Base-by-base conservation (phyloP, 257 asterid genomes). In the Osmanthus fragrans region DNA sequence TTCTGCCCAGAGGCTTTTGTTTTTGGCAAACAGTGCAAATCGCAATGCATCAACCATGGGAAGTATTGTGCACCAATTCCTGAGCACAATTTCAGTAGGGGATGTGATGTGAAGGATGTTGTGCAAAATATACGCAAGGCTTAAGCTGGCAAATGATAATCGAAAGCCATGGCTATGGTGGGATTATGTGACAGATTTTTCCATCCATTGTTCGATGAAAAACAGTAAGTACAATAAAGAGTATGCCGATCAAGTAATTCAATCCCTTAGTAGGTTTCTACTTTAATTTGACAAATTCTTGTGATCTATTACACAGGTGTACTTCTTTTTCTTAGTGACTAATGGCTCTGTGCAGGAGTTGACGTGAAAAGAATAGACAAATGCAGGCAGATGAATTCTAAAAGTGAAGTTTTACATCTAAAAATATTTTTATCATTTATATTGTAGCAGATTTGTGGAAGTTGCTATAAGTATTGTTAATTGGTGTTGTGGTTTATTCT, bases 91-190 rank as follows among this genome's bases (percentile, higher is more conserved):
- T 32, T 32, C 33, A 32, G 33, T 32, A 32, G 33, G 33, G 33
- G 33, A 32, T 32, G 2, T 2, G 3, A 32, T 32, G 33, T 1
- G 33, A 32, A 32, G 33, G 33, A 32, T 32, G 33, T 32, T 32
- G 33, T 32, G 33, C 33, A 32, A 32, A 32, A 32, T 32, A 32
- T 32, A 32, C 33, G 33, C 33, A 32, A 32, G 33, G 4, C 87
- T 77, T 83, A 90, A 86, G 86, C 86, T 88, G 56, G 94, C 91
- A 32, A 90, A 88, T 79, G 90, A 90, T 65, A 85, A 82, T 80
- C 88, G 92, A 32, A 90, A 82, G 85, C 92, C 94, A 29, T 90
- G 92, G 94, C 83, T 83, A 78, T 90, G 94, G 94, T 90, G 94
- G 94, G 94, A 90, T 82, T 90, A 88, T 75, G 91, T 84, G 47